phyloP scores from a whole-genome alignment of 306 rosid species.

The Glycine tomentella region DNA sequence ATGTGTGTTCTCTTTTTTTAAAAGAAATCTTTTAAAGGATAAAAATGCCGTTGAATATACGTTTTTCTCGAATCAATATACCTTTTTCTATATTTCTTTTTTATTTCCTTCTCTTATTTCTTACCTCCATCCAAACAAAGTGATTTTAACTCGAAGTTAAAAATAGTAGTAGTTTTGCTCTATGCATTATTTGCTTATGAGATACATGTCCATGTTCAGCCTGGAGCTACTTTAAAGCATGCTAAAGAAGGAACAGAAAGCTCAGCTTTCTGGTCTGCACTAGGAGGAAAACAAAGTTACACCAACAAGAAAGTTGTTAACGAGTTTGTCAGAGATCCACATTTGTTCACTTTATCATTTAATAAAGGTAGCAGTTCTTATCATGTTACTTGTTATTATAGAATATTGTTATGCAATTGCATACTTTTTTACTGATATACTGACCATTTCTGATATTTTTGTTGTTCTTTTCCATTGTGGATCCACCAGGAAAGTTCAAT shows the following conservation, averaged over 20 bases:
- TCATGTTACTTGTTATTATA: constrained; percentile 13
- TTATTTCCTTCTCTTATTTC: neutral
- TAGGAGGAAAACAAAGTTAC: constrained; percentile 92
- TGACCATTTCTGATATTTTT: constrained; percentile 51
- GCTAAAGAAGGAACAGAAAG: constrained; percentile 96
- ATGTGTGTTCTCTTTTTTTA: neutral
- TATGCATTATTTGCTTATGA: constrained; percentile 35
- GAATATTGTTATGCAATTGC: constrained; percentile 16
- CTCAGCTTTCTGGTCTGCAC: constrained; percentile 88
- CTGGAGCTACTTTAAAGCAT: constrained; percentile 82
- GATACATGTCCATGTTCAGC: constrained; percentile 63
- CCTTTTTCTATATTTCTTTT: neutral
- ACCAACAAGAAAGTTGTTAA: constrained; percentile 67
- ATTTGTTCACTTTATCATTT: constrained; percentile 73
- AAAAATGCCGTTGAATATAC: neutral
- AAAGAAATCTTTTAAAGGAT: neutral
- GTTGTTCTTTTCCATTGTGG: constrained; percentile 53
- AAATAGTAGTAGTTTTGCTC: constrained; percentile 28
- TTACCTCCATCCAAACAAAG: neutral
- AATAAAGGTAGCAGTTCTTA: constrained; percentile 65
- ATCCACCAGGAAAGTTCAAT: constrained; percentile 81
- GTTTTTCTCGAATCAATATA: neutral
- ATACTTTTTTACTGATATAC: constrained; percentile 41
- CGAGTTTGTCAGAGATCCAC: constrained; percentile 81
- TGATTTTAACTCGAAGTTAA: neutral